phyloP scores from a whole-genome alignment of 139 green algal species.

The Chlamydomonas sp. region DNA sequence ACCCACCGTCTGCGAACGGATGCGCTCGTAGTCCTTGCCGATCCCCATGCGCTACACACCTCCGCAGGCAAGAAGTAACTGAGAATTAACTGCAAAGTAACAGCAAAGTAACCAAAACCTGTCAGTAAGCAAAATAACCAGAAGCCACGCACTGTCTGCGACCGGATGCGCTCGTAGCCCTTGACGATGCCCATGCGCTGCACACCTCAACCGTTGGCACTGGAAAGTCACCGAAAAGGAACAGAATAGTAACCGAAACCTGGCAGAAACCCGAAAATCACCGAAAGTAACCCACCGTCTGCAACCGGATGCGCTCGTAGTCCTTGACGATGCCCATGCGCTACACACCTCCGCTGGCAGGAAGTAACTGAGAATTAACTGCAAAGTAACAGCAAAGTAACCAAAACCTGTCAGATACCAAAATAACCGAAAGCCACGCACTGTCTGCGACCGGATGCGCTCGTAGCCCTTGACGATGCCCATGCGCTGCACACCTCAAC shows the following conservation, averaged over 20 bases:
- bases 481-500: slow-evolving; percentile 97
- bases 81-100: too few relatives aligned
- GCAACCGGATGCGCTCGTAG: slow-evolving; percentile 78
- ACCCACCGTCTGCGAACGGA: slow-evolving; percentile 62
- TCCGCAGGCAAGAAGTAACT: too few relatives aligned
- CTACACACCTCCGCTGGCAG: too few relatives aligned
- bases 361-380: too few relatives aligned
- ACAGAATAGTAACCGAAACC: too few relatives aligned
- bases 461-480: slow-evolving; percentile 93
- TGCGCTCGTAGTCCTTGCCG: slow-evolving; percentile 85
- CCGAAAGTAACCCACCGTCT: slow-evolving; percentile 41
- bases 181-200: slow-evolving; percentile 94
- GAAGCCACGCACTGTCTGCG: slow-evolving; percentile 50
- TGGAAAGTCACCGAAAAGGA: too few relatives aligned
- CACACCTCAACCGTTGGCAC: too few relatives aligned
- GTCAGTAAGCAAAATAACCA: too few relatives aligned
- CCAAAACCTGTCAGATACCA: too few relatives aligned
- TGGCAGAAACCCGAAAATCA: too few relatives aligned
- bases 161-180: slow-evolving; percentile 83
- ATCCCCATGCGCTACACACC: slow-evolving; percentile 97
- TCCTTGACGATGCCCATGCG: slow-evolving; percentile 93
- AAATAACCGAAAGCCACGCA: slow-evolving; percentile 25
- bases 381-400: too few relatives aligned
- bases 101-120: too few relatives aligned
- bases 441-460: slow-evolving; percentile 67